Evolutionary conservation across 306 rosid species (phyloP), one percentile per base, ranked within the genome.

Genomic region (Dryas octopetala): DNA sequence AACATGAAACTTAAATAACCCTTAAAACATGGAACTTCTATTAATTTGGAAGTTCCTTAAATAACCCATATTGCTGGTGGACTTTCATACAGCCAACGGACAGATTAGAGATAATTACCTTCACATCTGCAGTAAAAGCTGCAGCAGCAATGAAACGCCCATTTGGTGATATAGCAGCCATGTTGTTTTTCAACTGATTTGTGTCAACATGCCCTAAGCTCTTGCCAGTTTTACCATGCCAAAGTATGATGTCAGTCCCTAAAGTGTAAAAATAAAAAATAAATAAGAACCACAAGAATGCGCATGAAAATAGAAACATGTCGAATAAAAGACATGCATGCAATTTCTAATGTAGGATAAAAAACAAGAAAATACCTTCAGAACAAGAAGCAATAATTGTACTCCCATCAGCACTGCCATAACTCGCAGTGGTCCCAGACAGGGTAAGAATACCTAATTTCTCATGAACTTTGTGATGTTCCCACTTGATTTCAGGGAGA

Each of bases 71-170:
- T 46, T 53, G 59, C n/a, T 38, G 48, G 28, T 14, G 2, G 59
- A 60, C 10, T 52, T 75, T 78, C 54, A 70, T 15, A 64, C 16
- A 16, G 64, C 50, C 45, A 28, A 32, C 76, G 53, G 23, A 38
- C 38, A 55, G 15, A 9, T 23, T 66, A 81, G 26, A 73, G 68
- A 63, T 32, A 41, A 44, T 76, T 57, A 92, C 99, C 93, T 96
- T 96, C 77, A 96, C 99, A 66, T 96, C 99, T 57, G 98, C 98
- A 66, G 99, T 96, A 87, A 96, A 96, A 47, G 99, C 99, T 68
- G 99, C 99, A 13, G 99, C 98, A 41, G 99, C 99, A 89, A 96
- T 85, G 82, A 96, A 96, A 50, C 99, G 98, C 40, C 99, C 99
- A 84, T 96, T 85, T 77, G 98, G 96, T 71, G 99, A 96, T 87